A percentile compares a stretch with the other conserved stretches of the same genome.
These are phyloP conservation scores for Phytophthora fragariaefolia DNA, from an alignment of 352 stramenopile species.

Conservation along the genomic window DNA sequence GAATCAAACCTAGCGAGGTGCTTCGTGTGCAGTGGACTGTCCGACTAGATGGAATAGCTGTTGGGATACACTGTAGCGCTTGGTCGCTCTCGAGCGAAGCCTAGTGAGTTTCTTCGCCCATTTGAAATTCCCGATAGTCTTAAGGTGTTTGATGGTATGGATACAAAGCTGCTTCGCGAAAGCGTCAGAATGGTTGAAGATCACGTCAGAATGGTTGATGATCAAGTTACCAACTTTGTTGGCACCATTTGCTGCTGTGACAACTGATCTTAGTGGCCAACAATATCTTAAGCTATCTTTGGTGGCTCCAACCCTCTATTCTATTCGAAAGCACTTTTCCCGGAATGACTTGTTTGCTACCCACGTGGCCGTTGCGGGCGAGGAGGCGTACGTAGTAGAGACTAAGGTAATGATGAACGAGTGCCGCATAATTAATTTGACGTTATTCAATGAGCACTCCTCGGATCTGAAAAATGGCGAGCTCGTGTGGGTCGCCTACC, in stretches of 20 bases:
- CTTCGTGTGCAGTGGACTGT: background rate
- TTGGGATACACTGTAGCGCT: background rate
- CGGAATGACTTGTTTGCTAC: background rate
- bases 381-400: background rate
- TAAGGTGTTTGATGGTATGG: background rate
- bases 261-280: background rate
- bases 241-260: background rate
- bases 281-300: background rate
- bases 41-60: background rate
- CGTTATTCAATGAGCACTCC: background rate
- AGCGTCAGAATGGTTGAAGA: background rate
- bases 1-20: background rate
- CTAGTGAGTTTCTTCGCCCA: background rate
- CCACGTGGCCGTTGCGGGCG: background rate
- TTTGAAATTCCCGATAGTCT: background rate
- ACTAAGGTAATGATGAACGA: background rate
- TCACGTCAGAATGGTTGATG: background rate
- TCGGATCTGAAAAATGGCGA: background rate
- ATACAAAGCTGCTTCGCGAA: background rate
- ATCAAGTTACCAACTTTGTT: background rate
- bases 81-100: background rate
- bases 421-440: background rate
- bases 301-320: background rate
- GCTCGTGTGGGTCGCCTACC: background rate
- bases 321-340: background rate